Base-by-base conservation (phyloP, 2,329 filamentous ascomycete genomes). In the Biscogniauxia marginata region DNA sequence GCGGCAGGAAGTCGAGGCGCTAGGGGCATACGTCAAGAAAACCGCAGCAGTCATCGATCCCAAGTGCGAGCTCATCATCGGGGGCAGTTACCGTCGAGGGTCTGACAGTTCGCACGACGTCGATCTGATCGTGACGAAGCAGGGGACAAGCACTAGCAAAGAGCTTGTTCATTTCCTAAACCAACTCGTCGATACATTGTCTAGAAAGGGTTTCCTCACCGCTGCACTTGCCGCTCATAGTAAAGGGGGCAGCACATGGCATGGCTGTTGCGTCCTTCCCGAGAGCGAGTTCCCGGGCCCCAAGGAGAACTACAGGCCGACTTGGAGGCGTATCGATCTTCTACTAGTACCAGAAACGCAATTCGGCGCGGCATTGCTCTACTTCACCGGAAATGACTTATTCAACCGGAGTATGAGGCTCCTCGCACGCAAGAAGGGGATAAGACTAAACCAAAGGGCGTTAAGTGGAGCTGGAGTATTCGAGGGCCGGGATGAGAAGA, bases 371-470 rank as follows among this genome's bases (percentile, higher is more conserved):
- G 92, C 93, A 0, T 71, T 97, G 59, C 82, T 97, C n/a, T 97
- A 97, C 69, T 98, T 97, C 68, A 97, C 93, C 0, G 93, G 93
- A 1, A 95, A 97, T 64, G 93, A 96, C 69, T 88, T 96, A 30
- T 97, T 97, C 76, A 97, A 97, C 71, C 80, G 93, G 16, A 96
- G 90, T 67, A 84, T 97, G 71, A 78, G 93, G 61, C 74, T 96
- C 16, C 72, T 97, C 61, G 91, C 92, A 13, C 84, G 85, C 43
- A 91, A 85, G 73, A 95, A 90, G 74, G 84, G 85, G 0, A 92
- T 96, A 90, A 77, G 89, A 50, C 70, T 98, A 53, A 97, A 96
- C 64, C 93, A 97, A 73, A 79, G 83, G 24, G 93, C 92, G 0
- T 71, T 98, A 54, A 96, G 87, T 65, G 83, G 79, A 64, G 83